A percentile compares a stretch with the other conserved stretches of the same genome.
Conservation (phyloP, 768 basidiomycete species). For the Lanmaoa pseudosensibilis region DNA sequence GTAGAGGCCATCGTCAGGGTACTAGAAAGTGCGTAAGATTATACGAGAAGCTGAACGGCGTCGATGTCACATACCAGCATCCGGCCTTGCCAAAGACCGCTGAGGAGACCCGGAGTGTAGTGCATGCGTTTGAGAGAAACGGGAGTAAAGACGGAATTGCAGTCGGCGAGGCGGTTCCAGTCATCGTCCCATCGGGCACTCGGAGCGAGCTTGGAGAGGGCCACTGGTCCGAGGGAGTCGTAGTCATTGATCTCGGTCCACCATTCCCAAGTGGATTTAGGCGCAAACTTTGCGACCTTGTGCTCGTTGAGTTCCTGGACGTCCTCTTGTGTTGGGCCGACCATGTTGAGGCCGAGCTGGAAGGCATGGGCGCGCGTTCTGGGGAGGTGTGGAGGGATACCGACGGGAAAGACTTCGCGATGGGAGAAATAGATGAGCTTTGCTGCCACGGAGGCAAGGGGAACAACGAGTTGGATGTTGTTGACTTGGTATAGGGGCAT, state of each 20-base stretch:
- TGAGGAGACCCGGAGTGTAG: slow-evolving; percentile 52
- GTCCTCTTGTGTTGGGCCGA: slow-evolving; percentile 57
- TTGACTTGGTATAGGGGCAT: slow-evolving; percentile 34
- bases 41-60: not conserved
- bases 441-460: slow-evolving; percentile 56
- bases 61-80: slow-evolving; percentile 49
- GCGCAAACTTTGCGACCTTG: slow-evolving; percentile 34
- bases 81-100: slow-evolving; percentile 63
- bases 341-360: slow-evolving; percentile 25
- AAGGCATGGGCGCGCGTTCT: slow-evolving; percentile 33
- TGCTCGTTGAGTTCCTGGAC: slow-evolving; percentile 55
- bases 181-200: slow-evolving; percentile 55
- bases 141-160: slow-evolving; percentile 38
- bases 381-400: slow-evolving; percentile 39
- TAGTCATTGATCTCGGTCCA: slow-evolving; percentile 15
- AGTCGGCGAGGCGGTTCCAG: slow-evolving; percentile 54
- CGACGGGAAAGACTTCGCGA: slow-evolving; percentile 48
- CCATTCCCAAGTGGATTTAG: slow-evolving; percentile 22
- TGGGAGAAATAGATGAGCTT: slow-evolving; percentile 63
- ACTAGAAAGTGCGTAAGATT: slow-evolving; percentile 12
- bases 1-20: slow-evolving; percentile 21
- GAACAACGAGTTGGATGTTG: slow-evolving; percentile 31
- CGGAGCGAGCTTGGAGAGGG: slow-evolving; percentile 28
- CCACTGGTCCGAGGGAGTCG: slow-evolving; percentile 27
- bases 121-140: slow-evolving; percentile 32